A percentile compares a stretch with the other conserved stretches of the same genome.
These are phyloP conservation scores for Arxiozyma slooffiae DNA, from an alignment of 1,139 yeast genomes.

Conservation along the genomic window DNA sequence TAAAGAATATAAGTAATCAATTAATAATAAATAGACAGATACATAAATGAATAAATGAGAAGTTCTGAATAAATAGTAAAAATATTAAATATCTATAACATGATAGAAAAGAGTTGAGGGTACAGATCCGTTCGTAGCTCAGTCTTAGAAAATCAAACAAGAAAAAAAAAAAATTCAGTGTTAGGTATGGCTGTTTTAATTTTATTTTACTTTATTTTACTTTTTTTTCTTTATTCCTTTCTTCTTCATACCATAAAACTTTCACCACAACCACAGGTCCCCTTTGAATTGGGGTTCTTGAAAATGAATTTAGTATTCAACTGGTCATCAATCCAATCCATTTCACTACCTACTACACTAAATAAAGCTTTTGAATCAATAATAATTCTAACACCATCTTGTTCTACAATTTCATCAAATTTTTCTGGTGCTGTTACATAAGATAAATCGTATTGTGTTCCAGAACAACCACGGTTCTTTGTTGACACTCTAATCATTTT, in stretches of 20 bases:
- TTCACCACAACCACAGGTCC: slow-evolving; percentile 98
- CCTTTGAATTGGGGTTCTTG: slow-evolving; percentile 91
- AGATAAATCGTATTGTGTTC: slow-evolving; percentile 81
- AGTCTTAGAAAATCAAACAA: not conserved
- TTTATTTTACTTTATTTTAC: not conserved
- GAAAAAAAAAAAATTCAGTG: too few species aligned
- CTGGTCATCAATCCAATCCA: slow-evolving; percentile 97
- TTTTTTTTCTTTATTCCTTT: not conserved
- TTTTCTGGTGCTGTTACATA: slow-evolving; percentile 84
- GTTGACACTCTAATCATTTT: slow-evolving; percentile 87
- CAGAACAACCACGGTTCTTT: slow-evolving; percentile 94
- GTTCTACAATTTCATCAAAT: slow-evolving; percentile 86
- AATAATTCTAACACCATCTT: slow-evolving; percentile 85
- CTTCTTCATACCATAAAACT: slow-evolving; percentile 73
- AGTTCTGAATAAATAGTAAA: slow-evolving; percentile 2
- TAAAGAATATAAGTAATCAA: not conserved
- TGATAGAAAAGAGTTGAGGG: not conserved
- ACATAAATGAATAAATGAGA: slow-evolving; percentile 8
- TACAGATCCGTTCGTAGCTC: not conserved
- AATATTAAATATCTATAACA: not conserved
- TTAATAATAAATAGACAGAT: not conserved
- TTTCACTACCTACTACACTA: slow-evolving; percentile 90
- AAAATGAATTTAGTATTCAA: slow-evolving; percentile 81
- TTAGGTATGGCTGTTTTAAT: too few species aligned
- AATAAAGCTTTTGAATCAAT: slow-evolving; percentile 93